Evolutionary conservation across 192 early-diverging fungal species (phyloP), one percentile per base, ranked within the genome.

Genomic region (Geranomyces michiganensis): DNA sequence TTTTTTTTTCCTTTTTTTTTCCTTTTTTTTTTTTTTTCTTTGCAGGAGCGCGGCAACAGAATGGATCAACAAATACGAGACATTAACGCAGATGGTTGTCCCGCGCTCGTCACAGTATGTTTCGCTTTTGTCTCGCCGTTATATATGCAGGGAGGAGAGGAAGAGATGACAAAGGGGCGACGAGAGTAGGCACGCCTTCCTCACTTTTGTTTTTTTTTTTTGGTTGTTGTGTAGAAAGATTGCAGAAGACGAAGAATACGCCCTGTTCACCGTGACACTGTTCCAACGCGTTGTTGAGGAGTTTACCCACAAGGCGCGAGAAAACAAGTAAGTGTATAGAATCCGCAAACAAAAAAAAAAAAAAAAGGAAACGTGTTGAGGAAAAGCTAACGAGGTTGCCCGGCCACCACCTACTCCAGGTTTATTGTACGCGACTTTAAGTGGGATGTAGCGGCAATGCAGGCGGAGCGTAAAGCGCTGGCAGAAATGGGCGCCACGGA

Each of bases 371-470:
- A 9, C 15, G n/a, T n/a, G n/a, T n/a, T n/a, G n/a, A n/a, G n/a
- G n/a, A n/a, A n/a, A n/a, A n/a, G n/a, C n/a, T n/a, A n/a, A n/a
- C n/a, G n/a, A n/a, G n/a, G 24, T 53, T 53, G n/a, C 51, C n/a
- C n/a, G n/a, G n/a, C n/a, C n/a, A n/a, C n/a, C n/a, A n/a, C 24
- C 19, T 26, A 3, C 24, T 53, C 10, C 68, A 92, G 92, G 68
- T 99, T 96, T 71, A 88, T 92, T 76, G 94, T 96, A 15, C 87
- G 96, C 44, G 97, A 99, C 76, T 98, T 96, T 85, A 92, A 91
- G 67, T 98, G 93, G 83, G 89, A 96, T 71, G 89, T 90, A 68
- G 87, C 88, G 49, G 88, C 90, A 26, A 74, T 88, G 65, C 71
- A 77, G 27, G 73, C 81, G 53, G 87, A 88, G 72, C 84, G 85